Evolutionary conservation across 768 basidiomycete species (phyloP).

Genomic region (Scleroderma citrinum): DNA sequence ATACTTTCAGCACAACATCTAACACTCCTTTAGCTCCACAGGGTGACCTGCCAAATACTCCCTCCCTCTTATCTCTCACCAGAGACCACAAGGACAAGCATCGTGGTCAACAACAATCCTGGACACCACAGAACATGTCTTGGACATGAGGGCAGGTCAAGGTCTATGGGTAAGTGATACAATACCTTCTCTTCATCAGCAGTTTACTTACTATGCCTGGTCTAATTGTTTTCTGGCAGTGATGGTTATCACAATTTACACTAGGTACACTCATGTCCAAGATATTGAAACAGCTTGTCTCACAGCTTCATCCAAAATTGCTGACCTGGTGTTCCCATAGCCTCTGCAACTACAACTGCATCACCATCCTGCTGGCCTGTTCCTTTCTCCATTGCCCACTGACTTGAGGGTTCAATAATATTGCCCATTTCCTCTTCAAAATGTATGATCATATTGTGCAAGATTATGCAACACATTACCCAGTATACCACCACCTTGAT

Average conservation of each 20-base stretch:
- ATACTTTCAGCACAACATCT: constrained; percentile 4
- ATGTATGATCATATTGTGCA: neutral
- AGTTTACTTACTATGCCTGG: neutral
- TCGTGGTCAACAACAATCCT: neutral
- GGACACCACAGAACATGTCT: constrained; percentile 67
- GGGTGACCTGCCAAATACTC: neutral
- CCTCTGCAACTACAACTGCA: neutral
- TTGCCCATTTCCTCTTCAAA: neutral
- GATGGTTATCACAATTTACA: no score
- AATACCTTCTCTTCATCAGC: constrained; percentile 3
- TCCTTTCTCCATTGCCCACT: neutral
- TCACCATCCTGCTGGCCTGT: neutral
- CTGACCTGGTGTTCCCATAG: neutral
- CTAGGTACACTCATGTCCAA: neutral
- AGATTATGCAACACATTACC: neutral
- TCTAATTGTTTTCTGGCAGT: no score
- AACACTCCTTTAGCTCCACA: constrained; percentile 8
- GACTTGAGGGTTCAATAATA: neutral
- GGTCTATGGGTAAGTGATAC: constrained; percentile 46
- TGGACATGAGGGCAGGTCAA: constrained; percentile 67
- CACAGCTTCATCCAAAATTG: neutral
- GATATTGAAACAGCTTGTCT: neutral
- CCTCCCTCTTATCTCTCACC: neutral
- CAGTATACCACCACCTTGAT: neutral
- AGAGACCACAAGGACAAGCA: neutral